Percentiles rank a stretch among this genome's conserved stretches.
Evolutionary conservation across 2,329 filamentous ascomycete genomes (phyloP).

Genomic region (Metarhizium anisopliae): DNA sequence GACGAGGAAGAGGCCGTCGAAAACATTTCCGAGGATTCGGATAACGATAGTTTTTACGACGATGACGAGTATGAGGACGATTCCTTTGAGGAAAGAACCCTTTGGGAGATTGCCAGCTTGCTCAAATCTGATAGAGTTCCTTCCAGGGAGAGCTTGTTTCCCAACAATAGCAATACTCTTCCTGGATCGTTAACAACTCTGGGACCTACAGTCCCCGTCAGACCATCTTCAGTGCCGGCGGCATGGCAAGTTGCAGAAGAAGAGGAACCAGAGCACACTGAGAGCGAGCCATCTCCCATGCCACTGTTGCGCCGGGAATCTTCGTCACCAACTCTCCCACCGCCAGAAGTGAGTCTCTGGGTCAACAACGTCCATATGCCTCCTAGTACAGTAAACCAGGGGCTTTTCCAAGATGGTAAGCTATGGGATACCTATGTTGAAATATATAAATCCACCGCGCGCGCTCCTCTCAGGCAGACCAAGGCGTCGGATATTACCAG

Average conservation of each 20-base stretch:
- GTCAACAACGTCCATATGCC: background rate
- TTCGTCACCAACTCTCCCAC: constrained; percentile 1
- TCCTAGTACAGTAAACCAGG: constrained; percentile 7
- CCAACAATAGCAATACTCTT: constrained; percentile 17
- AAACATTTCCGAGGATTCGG: constrained; percentile 13
- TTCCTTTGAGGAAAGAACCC: constrained; percentile 50
- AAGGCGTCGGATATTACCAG: constrained; percentile 24
- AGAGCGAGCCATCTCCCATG: background rate
- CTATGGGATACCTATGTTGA: constrained; percentile 1
- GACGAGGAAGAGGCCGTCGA: constrained; percentile 37
- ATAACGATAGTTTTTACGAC: constrained; percentile 18
- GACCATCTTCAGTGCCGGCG: background rate
- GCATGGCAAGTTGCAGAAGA: background rate
- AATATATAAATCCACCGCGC: constrained; percentile 8
- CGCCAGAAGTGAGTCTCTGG: background rate
- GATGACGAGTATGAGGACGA: constrained; percentile 20
- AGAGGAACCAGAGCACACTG: background rate
- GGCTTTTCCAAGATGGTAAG: constrained; percentile 21
- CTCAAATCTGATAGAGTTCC: constrained; percentile 43
- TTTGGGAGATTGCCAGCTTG: constrained; percentile 56
- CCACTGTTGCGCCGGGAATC: background rate
- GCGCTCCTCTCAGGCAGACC: constrained; percentile 18
- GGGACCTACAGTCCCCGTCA: background rate
- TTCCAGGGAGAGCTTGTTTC: constrained; percentile 41
- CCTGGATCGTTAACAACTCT: background rate